phyloP scores from a whole-genome alignment of 2,329 filamentous ascomycete species.

The Colletotrichum somersetense region DNA sequence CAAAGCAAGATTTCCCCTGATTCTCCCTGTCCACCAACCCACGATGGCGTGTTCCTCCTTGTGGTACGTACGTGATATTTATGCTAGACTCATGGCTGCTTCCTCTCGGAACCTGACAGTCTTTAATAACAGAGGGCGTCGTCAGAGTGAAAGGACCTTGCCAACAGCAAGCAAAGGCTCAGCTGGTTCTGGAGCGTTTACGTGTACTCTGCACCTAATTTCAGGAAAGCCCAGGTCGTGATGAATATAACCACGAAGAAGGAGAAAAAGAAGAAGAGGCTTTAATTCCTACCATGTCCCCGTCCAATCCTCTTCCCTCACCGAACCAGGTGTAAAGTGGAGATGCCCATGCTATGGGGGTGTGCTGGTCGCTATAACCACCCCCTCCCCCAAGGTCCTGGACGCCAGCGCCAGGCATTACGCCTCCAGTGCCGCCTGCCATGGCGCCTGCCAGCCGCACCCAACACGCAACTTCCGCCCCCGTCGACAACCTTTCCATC shows the following conservation, averaged over 20 bases:
- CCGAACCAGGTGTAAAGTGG: background rate
- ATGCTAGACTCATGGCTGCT: background rate
- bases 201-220: background rate
- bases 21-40: background rate
- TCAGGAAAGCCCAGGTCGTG: background rate
- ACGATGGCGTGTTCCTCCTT: background rate
- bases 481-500: slow-evolving; percentile 29
- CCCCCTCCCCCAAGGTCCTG: slow-evolving; percentile 1
- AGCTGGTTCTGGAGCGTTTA: background rate
- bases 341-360: slow-evolving; percentile 8
- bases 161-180: background rate
- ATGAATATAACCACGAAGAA: background rate
- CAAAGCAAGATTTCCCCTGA: background rate
- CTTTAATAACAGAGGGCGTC: background rate
- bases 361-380: slow-evolving; percentile 17
- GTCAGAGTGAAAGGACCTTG: background rate
- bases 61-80: background rate
- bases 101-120: background rate
- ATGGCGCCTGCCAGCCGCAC: slow-evolving; percentile 4
- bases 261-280: background rate
- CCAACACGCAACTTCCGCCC: slow-evolving; percentile 35
- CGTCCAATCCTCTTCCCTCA: background rate
- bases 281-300: background rate
- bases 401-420: slow-evolving; percentile 16
- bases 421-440: slow-evolving; percentile 21